These are phyloP conservation scores for Plasmodium vivax DNA, from an alignment of 169 alveolate genomes.

Conservation along the genomic window DNA sequence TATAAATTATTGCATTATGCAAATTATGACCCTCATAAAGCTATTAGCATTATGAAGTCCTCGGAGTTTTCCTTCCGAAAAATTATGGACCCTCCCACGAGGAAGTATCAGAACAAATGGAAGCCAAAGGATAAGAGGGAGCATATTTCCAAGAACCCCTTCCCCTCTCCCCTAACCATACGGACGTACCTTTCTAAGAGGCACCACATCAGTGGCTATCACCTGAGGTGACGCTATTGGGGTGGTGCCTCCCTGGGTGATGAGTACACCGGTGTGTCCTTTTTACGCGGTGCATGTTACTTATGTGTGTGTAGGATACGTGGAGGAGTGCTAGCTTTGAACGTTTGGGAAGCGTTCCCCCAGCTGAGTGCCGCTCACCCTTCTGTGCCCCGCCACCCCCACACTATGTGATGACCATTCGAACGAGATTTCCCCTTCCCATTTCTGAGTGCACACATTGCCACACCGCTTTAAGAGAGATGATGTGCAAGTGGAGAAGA, in stretches of 20 bases:
- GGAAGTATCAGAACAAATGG: conserved; percentile 91
- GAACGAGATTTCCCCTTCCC: not conserved
- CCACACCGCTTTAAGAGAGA: conserved; percentile 4
- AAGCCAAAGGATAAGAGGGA: conserved; percentile 90
- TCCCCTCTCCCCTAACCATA: conserved; percentile 85
- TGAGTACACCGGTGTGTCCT: not conserved
- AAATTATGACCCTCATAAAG: conserved; percentile 90
- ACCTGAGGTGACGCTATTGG: conserved; percentile 12
- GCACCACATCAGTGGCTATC: conserved; percentile 77
- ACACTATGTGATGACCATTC: not conserved
- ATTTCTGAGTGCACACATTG: not conserved
- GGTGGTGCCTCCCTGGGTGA: not conserved
- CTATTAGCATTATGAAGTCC: conserved; percentile 84
- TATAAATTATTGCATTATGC: conserved; percentile 89
- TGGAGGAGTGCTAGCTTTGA: not conserved
- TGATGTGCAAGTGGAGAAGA: not conserved
- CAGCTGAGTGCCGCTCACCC: too few relatives aligned
- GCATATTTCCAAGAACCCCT: conserved; percentile 83
- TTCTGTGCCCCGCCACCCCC: not conserved
- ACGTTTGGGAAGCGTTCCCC: not conserved
- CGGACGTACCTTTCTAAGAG: conserved; percentile 82
- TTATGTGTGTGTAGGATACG: not conserved
- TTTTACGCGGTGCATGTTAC: not conserved
- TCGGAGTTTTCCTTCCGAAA: conserved; percentile 64
- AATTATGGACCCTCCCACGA: conserved; percentile 89